These are phyloP conservation scores for Phytophthora sansomeana DNA, from an alignment of 352 stramenopile genomes.

Conservation along the genomic window DNA sequence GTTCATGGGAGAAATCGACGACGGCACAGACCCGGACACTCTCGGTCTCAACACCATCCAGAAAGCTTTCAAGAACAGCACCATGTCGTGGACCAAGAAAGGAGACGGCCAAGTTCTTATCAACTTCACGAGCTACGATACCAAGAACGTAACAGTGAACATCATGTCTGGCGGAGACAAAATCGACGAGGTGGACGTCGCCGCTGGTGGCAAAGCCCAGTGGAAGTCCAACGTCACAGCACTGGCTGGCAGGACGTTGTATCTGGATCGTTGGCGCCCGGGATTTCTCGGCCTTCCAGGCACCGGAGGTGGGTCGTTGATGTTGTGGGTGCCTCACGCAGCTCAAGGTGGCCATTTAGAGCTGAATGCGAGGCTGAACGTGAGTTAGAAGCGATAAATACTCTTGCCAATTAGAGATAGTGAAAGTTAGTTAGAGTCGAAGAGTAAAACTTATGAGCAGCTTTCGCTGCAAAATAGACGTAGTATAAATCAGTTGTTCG, in stretches of 20 bases:
- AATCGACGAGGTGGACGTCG: slow-evolving; percentile 50
- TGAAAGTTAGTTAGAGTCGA: slow-evolving; percentile 4
- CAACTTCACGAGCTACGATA: slow-evolving; percentile 55
- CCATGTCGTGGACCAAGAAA: slow-evolving; percentile 47
- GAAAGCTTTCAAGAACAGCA: slow-evolving; percentile 51
- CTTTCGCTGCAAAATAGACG: slow-evolving; percentile 10
- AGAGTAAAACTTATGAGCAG: slow-evolving; percentile 16
- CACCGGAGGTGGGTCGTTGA: slow-evolving; percentile 68
- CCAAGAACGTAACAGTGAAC: slow-evolving; percentile 56
- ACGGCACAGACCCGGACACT: slow-evolving; percentile 47
- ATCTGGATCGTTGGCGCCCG: slow-evolving; percentile 69
- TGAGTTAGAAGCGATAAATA: slow-evolving; percentile 30
- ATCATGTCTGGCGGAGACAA: slow-evolving; percentile 59
- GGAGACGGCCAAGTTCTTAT: slow-evolving; percentile 52
- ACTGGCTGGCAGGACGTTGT: slow-evolving; percentile 65
- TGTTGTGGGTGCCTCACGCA: slow-evolving; percentile 59
- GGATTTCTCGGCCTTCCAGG: slow-evolving; percentile 61
- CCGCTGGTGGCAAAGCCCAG: slow-evolving; percentile 38
- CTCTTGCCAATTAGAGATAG: slow-evolving; percentile 1
- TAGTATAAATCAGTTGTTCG: too few species aligned
- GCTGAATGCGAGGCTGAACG: slow-evolving; percentile 56
- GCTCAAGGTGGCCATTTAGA: slow-evolving; percentile 52
- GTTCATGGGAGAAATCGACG: slow-evolving; percentile 52
- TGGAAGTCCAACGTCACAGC: slow-evolving; percentile 47
- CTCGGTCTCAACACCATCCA: slow-evolving; percentile 48